A percentile compares a stretch with the other conserved stretches of the same genome.
phyloP scores from a whole-genome alignment of 257 asterid species.

The Petunia axillaris region DNA sequence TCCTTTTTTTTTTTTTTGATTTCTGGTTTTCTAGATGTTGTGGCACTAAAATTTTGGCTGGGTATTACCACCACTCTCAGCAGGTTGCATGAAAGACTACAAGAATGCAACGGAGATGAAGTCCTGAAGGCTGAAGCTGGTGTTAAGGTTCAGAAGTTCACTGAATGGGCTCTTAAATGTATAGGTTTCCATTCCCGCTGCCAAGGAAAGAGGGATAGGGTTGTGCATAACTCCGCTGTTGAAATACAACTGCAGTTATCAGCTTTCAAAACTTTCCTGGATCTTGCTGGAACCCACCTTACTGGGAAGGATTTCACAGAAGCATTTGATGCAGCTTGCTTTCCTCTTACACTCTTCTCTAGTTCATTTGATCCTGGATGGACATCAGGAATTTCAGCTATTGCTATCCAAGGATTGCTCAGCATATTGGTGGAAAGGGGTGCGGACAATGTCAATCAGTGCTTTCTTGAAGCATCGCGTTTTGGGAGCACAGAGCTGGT shows the following conservation, averaged over 20 bases:
- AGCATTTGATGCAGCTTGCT: conserved; percentile 99
- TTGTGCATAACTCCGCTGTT: conserved; percentile 68
- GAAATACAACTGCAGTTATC: conserved; percentile 85
- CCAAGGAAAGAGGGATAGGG: conserved; percentile 78
- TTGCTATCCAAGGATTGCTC: conserved; percentile 84
- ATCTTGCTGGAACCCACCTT: conserved; percentile 86
- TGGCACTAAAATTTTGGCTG: conserved; percentile 22
- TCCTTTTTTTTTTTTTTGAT: conserved; percentile 16
- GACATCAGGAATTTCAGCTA: conserved; percentile 94
- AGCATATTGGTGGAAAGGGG: conserved; percentile 96
- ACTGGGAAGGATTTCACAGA: conserved; percentile 95
- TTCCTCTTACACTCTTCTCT: conserved; percentile 95
- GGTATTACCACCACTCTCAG: conserved; percentile 32
- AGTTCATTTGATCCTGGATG: conserved; percentile 95
- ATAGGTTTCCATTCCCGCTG: conserved; percentile 95
- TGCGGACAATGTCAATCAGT: conserved; percentile 94
- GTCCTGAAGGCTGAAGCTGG: conserved; percentile 96
- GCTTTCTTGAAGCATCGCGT: conserved; percentile 97
- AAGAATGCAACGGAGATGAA: conserved; percentile 94
- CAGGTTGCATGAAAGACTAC: conserved; percentile 93
- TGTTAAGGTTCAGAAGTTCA: conserved; percentile 91
- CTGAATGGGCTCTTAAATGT: conserved; percentile 99
- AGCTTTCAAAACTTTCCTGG: conserved; percentile 90
- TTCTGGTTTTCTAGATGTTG: not conserved
- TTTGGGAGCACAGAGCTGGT: conserved; percentile 99